Evolutionary conservation across 257 asterid species (phyloP).

Genomic region (Coffea eugenioides): DNA sequence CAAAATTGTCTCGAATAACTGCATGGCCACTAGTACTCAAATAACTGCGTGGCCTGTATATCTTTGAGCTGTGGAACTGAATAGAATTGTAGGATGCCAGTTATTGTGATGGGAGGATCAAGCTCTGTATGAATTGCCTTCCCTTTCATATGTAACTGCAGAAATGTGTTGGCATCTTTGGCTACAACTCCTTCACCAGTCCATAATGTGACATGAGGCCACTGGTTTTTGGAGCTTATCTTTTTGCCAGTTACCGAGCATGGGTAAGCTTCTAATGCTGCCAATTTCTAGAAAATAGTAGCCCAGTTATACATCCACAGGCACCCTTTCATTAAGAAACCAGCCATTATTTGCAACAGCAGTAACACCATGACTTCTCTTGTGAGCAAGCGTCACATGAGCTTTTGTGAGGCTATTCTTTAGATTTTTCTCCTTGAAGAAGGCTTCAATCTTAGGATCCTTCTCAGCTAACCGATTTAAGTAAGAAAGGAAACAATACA

Average conservation of each 20-base stretch:
- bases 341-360: constrained; percentile 70
- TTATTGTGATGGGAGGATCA: constrained; percentile 63
- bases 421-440: constrained; percentile 51
- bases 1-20: constrained; percentile 27
- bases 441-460: constrained; percentile 48
- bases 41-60: not conserved
- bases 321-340: constrained; percentile 57
- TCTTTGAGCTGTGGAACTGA: constrained; percentile 16
- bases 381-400: constrained; percentile 90
- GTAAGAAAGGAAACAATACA: not conserved
- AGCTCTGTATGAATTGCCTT: constrained; percentile 70
- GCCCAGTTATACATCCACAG: constrained; percentile 46
- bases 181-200: constrained; percentile 60
- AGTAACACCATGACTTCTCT: constrained; percentile 80
- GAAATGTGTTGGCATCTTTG: constrained; percentile 73
- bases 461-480: constrained; percentile 51
- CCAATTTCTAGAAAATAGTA: constrained; percentile 64
- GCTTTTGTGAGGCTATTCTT: constrained; percentile 55
- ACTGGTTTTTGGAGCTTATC: constrained; percentile 59
- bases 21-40: not conserved
- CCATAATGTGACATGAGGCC: constrained; percentile 93
- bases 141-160: constrained; percentile 59
- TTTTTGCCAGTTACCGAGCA: constrained; percentile 75
- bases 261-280: constrained; percentile 70
- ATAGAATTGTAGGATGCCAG: constrained; percentile 66